phyloP scores from a whole-genome alignment of 129 eudicot species.

The Ambrosia trifida region DNA sequence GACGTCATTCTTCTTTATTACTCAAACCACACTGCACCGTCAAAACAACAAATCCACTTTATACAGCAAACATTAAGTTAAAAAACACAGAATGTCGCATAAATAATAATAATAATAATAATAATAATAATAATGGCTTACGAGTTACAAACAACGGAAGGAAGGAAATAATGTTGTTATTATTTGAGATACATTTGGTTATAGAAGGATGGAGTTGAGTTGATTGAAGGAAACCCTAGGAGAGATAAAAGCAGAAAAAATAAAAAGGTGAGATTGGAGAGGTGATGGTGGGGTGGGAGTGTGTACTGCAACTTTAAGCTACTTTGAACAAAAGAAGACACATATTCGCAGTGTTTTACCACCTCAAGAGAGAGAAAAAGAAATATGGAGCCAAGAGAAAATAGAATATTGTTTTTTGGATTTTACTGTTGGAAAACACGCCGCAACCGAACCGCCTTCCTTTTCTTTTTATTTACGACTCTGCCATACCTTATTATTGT shows the following conservation, averaged over 20 bases:
- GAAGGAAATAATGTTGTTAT: background rate
- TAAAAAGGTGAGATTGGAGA: constrained; percentile 34
- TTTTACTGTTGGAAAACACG: background rate
- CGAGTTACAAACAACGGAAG: no score
- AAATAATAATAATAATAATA: no score
- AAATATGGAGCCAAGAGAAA: constrained; percentile 31
- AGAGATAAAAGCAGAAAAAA: constrained; percentile 36
- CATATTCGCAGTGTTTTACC: background rate
- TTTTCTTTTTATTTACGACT: constrained; percentile 22
- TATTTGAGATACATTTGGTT: constrained; percentile 11
- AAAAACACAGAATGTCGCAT: background rate
- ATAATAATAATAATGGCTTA: background rate
- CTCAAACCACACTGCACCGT: constrained; percentile 26
- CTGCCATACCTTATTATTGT: constrained; percentile 5
- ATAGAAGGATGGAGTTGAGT: background rate
- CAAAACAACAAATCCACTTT: constrained; percentile 15
- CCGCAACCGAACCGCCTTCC: constrained; percentile 4
- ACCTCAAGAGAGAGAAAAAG: background rate
- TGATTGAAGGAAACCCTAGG: constrained; percentile 47
- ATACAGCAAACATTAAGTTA: background rate
- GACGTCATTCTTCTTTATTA: constrained; percentile 48
- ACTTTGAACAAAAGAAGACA: constrained; percentile 43
- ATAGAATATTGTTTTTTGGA: constrained; percentile 25
- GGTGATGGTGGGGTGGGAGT: constrained; percentile 32
- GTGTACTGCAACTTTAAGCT: constrained; percentile 58